Evolutionary conservation across 495 filamentous ascomycete genomes (phyloP), one percentile per base, ranked within the genome.

Genomic region (Hyaloscypha variabilis): DNA sequence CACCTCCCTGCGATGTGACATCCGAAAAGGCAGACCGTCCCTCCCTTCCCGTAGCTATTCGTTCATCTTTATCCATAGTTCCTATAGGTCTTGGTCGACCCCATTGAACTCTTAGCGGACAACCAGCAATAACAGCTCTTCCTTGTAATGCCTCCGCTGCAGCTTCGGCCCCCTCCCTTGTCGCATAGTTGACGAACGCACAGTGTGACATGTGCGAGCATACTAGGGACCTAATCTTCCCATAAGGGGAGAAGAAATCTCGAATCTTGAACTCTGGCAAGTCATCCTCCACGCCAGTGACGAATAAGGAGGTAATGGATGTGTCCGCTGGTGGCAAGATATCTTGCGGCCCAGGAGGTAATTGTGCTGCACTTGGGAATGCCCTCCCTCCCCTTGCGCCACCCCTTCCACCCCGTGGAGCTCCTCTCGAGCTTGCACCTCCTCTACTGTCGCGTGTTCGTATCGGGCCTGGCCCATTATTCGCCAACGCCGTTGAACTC

Each of bases 161-260:
- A 26, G 81, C 86, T 76, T 98, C 95, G 11, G 95, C 95, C 2
- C 83, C 88, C 50, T 91, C 86, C 59, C 96, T 87, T 28, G 85
- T 90, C 60, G 90, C 83, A 74, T 91, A 99, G 78, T 98, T 99
- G 76, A 99, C 84, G 71, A 97, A 99, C 0, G 96, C 95, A 71
- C 92, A 97, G 72, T 97, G 96, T 8, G 95, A 91, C 76, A 96
- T 94, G 76, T 99, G 95, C 14, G 93, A 96, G 76, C 96, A 97
- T 55, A 98, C 88, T 23, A 99, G 74, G 3, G 91, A 95, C 62
- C 94, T 91, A 59, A 99, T 86, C 69, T 89, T 87, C 56, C 95
- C 95, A 68, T 92, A 96, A 42, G 88, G 84, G 29, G 88, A 83
- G 78, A 99, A 99, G 81, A 95, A 95, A 8, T 91, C 88, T 21